phyloP scores from a whole-genome alignment of 2,329 filamentous ascomycete species.

The Paradendryphiella salina region DNA sequence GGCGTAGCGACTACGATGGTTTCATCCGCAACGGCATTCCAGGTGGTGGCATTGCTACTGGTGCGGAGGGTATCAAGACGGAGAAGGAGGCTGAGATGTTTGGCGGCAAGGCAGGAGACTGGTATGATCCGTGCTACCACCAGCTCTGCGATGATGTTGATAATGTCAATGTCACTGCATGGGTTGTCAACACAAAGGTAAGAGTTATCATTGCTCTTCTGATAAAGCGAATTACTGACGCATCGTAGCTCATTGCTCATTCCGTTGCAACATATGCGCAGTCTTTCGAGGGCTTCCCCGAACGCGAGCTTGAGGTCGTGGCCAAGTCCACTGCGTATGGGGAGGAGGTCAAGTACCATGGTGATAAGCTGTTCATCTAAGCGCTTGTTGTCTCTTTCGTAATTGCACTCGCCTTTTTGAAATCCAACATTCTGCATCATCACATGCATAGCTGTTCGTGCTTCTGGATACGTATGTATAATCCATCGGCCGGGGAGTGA shows the following conservation, averaged over 20 bases:
- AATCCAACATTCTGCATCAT: background rate
- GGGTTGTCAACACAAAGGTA: slow-evolving; percentile 47
- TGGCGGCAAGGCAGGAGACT: slow-evolving; percentile 46
- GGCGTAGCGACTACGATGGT: slow-evolving; percentile 49
- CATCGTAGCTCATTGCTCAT: slow-evolving; percentile 41
- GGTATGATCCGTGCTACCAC: slow-evolving; percentile 49
- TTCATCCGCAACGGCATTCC: slow-evolving; percentile 49
- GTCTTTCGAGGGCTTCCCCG: slow-evolving; percentile 43
- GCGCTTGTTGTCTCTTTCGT: background rate
- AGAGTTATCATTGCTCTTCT: background rate
- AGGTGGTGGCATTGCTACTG: slow-evolving; percentile 48
- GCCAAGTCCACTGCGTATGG: slow-evolving; percentile 25
- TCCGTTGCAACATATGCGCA: slow-evolving; percentile 45
- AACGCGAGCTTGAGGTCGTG: slow-evolving; percentile 28
- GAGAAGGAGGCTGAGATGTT: slow-evolving; percentile 43
- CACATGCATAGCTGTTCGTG: background rate
- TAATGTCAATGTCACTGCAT: slow-evolving; percentile 47
- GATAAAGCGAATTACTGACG: slow-evolving; percentile 3
- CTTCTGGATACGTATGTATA: background rate
- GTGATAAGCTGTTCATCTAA: slow-evolving; percentile 41
- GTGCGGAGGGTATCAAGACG: slow-evolving; percentile 49
- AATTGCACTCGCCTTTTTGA: background rate
- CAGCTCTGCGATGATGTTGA: slow-evolving; percentile 46
- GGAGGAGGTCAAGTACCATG: slow-evolving; percentile 37
- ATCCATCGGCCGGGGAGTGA: no score